These are phyloP conservation scores for Populus tremula DNA, from an alignment of 345 rosid genomes.

Conservation along the genomic window DNA sequence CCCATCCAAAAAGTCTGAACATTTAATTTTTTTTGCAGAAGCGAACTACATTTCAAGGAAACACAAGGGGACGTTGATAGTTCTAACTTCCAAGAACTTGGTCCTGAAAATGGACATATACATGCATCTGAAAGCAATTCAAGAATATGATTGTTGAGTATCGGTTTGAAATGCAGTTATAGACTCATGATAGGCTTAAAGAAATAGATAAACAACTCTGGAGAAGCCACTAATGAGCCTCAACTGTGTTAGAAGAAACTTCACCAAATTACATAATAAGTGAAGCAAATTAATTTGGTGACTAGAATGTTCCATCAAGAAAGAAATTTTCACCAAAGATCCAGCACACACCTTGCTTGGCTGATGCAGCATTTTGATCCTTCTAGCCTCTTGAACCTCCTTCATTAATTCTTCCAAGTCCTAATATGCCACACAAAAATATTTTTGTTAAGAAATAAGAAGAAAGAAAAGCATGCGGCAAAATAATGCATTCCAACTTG, in stretches of 20 bases:
- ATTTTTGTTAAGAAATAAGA: neutral
- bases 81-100: neutral
- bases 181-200: neutral
- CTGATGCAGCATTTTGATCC: constrained; percentile 97
- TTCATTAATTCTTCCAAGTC: constrained; percentile 87
- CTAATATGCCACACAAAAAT: constrained; percentile 39
- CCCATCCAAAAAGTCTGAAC: neutral
- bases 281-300: neutral
- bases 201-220: neutral
- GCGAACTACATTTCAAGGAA: neutral
- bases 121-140: neutral
- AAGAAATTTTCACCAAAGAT: constrained; percentile 11
- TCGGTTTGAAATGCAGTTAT: neutral
- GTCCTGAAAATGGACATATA: neutral
- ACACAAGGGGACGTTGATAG: neutral
- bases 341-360: constrained; percentile 79
- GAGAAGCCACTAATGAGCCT: neutral
- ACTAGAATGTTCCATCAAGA: neutral
- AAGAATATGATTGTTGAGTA: neutral
- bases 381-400: constrained; percentile 99
- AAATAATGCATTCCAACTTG: constrained; percentile 3
- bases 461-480: constrained; percentile 2
- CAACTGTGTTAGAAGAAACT: constrained; percentile 1
- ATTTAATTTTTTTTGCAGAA: neutral
- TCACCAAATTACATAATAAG: neutral